Evolutionary conservation across 805 yeast species (phyloP).

Genomic region (Yamadazyma insecticola): DNA sequence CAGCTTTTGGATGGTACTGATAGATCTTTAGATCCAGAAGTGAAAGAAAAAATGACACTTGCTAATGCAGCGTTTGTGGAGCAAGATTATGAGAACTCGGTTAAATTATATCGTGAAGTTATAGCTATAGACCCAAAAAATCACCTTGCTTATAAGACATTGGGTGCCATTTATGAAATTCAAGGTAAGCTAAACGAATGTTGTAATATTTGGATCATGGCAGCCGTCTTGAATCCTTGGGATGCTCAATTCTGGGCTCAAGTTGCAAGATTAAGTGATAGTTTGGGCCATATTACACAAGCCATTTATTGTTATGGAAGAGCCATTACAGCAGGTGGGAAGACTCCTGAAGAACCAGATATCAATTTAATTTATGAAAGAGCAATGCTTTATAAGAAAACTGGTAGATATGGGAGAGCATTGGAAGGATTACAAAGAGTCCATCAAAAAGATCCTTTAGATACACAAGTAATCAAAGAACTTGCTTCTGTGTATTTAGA

Average conservation of each 20-base stretch:
- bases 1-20: conserved; percentile 28
- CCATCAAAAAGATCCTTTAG: conserved; percentile 50
- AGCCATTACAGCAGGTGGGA: conserved; percentile 15
- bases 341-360: conserved; percentile 14
- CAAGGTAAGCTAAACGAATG: conserved; percentile 68
- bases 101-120: conserved; percentile 58
- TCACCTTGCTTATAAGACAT: conserved; percentile 78
- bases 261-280: conserved; percentile 65
- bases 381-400: conserved; percentile 62
- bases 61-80: conserved; percentile 81
- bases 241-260: conserved; percentile 76
- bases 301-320: conserved; percentile 71
- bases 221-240: conserved; percentile 71
- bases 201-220: conserved; percentile 75
- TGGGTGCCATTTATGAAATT: conserved; percentile 76
- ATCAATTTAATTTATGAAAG: conserved; percentile 59
- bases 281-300: conserved; percentile 65
- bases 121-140: conserved; percentile 73
- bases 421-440: conserved; percentile 66
- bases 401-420: conserved; percentile 66
- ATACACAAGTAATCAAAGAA: conserved; percentile 57
- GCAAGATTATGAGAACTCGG: conserved; percentile 56
- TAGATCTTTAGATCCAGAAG: conserved; percentile 65
- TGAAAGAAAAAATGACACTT: conserved; percentile 55
- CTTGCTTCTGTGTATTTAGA: conserved; percentile 48